A percentile compares a stretch with the other conserved stretches of the same genome.
phyloP scores from a whole-genome alignment of 23 red algal genomes.

The Cyanidiococcus yangmingshanensis region DNA sequence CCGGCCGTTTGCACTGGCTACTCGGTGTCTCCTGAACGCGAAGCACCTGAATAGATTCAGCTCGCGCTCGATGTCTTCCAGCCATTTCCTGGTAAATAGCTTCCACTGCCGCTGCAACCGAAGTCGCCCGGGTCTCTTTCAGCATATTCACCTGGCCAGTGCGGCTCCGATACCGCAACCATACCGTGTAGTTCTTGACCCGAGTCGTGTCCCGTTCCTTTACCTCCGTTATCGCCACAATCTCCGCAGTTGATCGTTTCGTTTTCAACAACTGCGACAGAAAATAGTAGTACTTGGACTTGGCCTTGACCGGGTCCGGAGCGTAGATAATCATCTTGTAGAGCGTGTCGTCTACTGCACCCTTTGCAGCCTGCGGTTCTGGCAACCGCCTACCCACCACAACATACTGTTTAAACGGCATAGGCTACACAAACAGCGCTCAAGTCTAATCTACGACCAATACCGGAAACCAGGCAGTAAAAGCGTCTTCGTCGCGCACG shows the following conservation, averaged over 20 bases:
- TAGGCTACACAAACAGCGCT: neutral
- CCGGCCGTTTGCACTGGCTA: constrained; percentile 62
- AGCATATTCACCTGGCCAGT: constrained; percentile 98
- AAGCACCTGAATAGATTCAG: constrained; percentile 87
- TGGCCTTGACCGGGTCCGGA: constrained; percentile 74
- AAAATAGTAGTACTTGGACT: constrained; percentile 98
- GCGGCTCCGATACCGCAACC: constrained; percentile 95
- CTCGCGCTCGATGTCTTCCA: constrained; percentile 91
- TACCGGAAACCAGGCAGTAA: neutral
- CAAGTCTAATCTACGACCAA: neutral
- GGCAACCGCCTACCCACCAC: constrained; percentile 19
- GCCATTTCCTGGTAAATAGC: constrained; percentile 99
- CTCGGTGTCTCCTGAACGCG: constrained; percentile 52
- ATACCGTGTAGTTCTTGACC: constrained; percentile 86
- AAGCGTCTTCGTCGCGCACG: neutral
- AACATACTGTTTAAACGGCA: constrained; percentile 17
- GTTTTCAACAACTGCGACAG: constrained; percentile 80
- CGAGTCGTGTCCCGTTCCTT: constrained; percentile 55
- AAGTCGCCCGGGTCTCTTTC: constrained; percentile 82
- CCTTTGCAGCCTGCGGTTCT: constrained; percentile 13
- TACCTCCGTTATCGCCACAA: constrained; percentile 87
- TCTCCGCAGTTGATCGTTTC: constrained; percentile 80
- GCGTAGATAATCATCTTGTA: constrained; percentile 96
- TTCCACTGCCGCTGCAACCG: constrained; percentile 76
- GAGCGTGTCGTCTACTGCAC: constrained; percentile 39